Percentiles rank a stretch among this genome's conserved stretches.
phyloP scores from a whole-genome alignment of 1,284 basidiomycete species.

The Austroboletus novae-zelandiae region DNA sequence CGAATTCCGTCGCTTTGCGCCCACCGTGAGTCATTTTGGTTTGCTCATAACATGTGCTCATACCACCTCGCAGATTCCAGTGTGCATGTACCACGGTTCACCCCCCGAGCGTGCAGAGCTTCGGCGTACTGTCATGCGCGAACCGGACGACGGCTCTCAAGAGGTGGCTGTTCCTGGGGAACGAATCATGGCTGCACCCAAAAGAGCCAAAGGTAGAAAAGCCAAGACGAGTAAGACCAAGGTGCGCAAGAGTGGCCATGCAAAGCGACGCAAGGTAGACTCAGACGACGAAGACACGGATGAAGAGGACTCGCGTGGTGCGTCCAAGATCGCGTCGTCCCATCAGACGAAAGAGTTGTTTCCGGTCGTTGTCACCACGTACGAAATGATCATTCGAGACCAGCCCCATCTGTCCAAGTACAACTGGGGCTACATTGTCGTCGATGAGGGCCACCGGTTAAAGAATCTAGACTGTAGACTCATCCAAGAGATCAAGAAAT shows the following conservation, averaged over 20 bases:
- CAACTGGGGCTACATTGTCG: conserved; percentile 91
- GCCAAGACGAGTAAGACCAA: background rate
- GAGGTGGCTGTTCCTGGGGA: conserved; percentile 21
- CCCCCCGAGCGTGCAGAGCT: conserved; percentile 76
- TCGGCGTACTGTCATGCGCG: conserved; percentile 56
- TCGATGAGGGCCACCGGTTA: conserved; percentile 93
- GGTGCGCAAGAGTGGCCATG: conserved; percentile 4
- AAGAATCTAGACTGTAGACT: conserved; percentile 93
- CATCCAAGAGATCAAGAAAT: conserved; percentile 89
- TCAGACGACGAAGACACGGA: conserved; percentile 5
- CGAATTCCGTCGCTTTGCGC: conserved; percentile 86
- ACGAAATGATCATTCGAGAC: conserved; percentile 91
- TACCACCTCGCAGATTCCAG: conserved; percentile 59
- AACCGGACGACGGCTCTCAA: conserved; percentile 26
- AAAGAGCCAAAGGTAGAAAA: conserved; percentile 13
- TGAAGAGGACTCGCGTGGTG: background rate
- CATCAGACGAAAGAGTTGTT: conserved; percentile 45
- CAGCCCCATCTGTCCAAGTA: conserved; percentile 63
- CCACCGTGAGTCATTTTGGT: conserved; percentile 46
- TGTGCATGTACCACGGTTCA: conserved; percentile 87
- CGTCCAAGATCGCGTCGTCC: background rate
- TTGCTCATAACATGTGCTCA: background rate
- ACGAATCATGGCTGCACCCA: conserved; percentile 18
- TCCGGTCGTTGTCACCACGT: conserved; percentile 87
- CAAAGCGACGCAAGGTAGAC: conserved; percentile 23